Evolutionary conservation across 2,329 filamentous ascomycete genomes (phyloP).

Genomic region (Hypomyces perniciosus): DNA sequence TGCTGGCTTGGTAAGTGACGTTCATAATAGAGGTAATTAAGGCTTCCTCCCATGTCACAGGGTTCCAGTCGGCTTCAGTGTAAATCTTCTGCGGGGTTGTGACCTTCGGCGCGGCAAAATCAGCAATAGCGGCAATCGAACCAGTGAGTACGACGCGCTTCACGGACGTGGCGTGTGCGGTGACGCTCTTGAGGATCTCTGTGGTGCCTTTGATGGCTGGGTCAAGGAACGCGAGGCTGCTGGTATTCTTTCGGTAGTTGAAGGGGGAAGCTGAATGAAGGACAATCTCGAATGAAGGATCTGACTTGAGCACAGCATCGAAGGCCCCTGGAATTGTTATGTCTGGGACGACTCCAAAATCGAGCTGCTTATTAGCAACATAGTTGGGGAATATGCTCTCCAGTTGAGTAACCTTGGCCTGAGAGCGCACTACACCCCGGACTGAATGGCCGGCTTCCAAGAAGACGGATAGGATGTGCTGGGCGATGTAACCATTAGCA

Average conservation of each 20-base stretch:
- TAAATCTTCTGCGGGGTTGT: neutral
- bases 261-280: neutral
- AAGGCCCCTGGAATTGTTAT: neutral
- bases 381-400: neutral
- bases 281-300: neutral
- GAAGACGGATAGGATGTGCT: too few species aligned
- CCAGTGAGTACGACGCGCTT: neutral
- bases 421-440: neutral
- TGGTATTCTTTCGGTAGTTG: neutral
- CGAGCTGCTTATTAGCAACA: neutral
- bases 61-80: neutral
- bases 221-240: neutral
- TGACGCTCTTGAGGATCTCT: neutral
- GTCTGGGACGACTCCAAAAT: neutral
- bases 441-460: neutral
- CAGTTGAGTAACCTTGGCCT: neutral
- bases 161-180: neutral
- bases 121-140: neutral
- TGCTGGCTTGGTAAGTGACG: too few species aligned
- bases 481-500: too few species aligned
- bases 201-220: neutral
- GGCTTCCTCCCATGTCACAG: neutral
- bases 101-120: neutral
- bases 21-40: too few species aligned
- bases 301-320: neutral